Conservation (phyloP, 805 yeast genomes). For the Candida rishiriensis region DNA sequence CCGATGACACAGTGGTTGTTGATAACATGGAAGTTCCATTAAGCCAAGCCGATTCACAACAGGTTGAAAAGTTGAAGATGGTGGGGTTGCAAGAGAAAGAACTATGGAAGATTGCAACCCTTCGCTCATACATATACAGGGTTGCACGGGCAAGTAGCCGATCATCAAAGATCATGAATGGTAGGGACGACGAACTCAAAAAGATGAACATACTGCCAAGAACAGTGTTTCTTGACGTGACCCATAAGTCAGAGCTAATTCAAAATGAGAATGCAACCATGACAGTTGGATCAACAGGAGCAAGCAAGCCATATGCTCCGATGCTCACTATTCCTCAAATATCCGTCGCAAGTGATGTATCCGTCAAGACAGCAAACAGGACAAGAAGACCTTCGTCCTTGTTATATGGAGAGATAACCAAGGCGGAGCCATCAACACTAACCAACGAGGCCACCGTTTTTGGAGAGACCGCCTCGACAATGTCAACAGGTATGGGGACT, state of each 20-base stretch:
- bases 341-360: conserved; percentile 2
- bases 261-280: not conserved
- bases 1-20: conserved; percentile 31
- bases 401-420: conserved; percentile 14
- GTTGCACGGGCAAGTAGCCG: conserved; percentile 45
- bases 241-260: conserved; percentile 23
- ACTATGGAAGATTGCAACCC: conserved; percentile 74
- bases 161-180: conserved; percentile 1
- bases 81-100: conserved; percentile 73
- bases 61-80: conserved; percentile 67
- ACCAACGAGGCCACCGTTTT: conserved; percentile 20
- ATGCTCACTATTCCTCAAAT: conserved; percentile 6
- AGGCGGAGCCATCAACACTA: conserved; percentile 17
- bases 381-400: conserved; percentile 12
- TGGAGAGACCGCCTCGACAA: conserved; percentile 17
- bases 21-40: conserved; percentile 45
- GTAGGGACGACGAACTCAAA: conserved; percentile 21
- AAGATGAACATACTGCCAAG: conserved; percentile 40
- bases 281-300: not conserved
- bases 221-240: conserved; percentile 47
- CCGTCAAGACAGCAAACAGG: conserved; percentile 1
- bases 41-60: conserved; percentile 61
- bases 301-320: conserved; percentile 4
- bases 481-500: not conserved
- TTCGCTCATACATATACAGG: conserved; percentile 63